Evolutionary conservation across 2,329 filamentous ascomycete genomes (phyloP).

Genomic region (Hymenotorrendiella dingleyae): DNA sequence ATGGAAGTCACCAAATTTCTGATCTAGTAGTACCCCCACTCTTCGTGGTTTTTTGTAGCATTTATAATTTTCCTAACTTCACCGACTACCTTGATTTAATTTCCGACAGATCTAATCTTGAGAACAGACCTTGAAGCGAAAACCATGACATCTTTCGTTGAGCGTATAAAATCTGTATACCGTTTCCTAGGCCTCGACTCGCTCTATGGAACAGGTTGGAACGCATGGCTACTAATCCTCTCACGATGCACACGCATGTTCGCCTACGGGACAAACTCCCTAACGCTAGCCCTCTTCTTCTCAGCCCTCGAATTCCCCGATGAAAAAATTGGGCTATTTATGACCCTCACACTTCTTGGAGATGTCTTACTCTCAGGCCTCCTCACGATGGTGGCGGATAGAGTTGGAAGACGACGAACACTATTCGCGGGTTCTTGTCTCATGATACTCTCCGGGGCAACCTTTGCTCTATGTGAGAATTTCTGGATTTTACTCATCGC

Average conservation of each 20-base stretch:
- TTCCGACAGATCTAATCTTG: too few relatives aligned
- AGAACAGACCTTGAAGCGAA: too few relatives aligned
- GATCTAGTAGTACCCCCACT: too few relatives aligned
- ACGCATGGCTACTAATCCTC: constrained; percentile 50
- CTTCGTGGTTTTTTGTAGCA: too few relatives aligned
- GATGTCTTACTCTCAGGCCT: constrained; percentile 53
- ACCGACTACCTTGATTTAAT: too few relatives aligned
- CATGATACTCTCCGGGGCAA: constrained; percentile 48
- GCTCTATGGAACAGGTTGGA: constrained; percentile 36
- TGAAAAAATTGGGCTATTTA: constrained; percentile 53
- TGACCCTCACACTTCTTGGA: constrained; percentile 55
- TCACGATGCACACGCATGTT: constrained; percentile 54
- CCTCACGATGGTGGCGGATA: constrained; percentile 53
- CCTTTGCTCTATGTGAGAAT: constrained; percentile 45
- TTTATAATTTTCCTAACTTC: too few relatives aligned
- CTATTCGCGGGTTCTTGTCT: constrained; percentile 46
- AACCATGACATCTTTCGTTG: constrained; percentile 2
- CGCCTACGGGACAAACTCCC: constrained; percentile 52
- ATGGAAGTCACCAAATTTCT: too few relatives aligned
- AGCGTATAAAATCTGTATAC: constrained; percentile 22
- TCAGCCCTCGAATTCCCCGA: constrained; percentile 44
- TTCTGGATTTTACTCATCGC: constrained; percentile 54
- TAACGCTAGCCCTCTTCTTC: constrained; percentile 52
- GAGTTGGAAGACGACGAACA: constrained; percentile 45
- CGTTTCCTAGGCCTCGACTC: constrained; percentile 39